Evolutionary conservation across 2,329 filamentous ascomycete species (phyloP).

Genomic region (Colletotrichum paranaense): DNA sequence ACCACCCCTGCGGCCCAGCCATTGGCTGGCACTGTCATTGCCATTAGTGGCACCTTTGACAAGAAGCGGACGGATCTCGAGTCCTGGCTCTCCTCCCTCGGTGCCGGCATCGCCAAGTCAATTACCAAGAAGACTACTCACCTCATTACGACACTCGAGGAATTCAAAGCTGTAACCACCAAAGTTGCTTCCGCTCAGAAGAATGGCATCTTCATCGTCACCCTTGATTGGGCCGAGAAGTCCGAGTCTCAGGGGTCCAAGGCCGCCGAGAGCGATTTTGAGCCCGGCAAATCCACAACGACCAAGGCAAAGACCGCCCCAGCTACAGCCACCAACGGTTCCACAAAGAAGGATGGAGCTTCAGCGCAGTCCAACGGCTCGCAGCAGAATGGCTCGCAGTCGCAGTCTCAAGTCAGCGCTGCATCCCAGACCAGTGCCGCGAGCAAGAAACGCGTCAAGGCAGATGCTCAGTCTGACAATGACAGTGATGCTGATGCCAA

Average conservation of each 20-base stretch:
- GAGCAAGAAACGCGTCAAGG: conserved; percentile 35
- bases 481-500: conserved; percentile 40
- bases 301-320: conserved; percentile 1
- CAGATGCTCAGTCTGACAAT: conserved; percentile 37
- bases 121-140: conserved; percentile 65
- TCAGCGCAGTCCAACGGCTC: conserved; percentile 7
- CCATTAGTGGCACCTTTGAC: conserved; percentile 70
- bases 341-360: conserved; percentile 12
- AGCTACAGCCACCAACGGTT: conserved; percentile 1
- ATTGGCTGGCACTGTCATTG: conserved; percentile 62
- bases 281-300: conserved; percentile 30
- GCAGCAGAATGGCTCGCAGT: conserved; percentile 10
- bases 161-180: conserved; percentile 59
- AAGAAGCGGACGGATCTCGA: conserved; percentile 62
- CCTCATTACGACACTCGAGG: conserved; percentile 65
- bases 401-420: conserved; percentile 14
- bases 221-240: conserved; percentile 71
- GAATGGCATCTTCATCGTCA: conserved; percentile 65
- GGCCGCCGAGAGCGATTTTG: conserved; percentile 47
- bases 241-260: conserved; percentile 56
- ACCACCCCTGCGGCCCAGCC: conserved; percentile 40
- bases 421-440: conserved; percentile 24
- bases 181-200: conserved; percentile 63
- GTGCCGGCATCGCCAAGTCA: conserved; percentile 58
- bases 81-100: conserved; percentile 57